Evolutionary conservation across 768 basidiomycete species (phyloP).

Genomic region (Suillus clintonianus): DNA sequence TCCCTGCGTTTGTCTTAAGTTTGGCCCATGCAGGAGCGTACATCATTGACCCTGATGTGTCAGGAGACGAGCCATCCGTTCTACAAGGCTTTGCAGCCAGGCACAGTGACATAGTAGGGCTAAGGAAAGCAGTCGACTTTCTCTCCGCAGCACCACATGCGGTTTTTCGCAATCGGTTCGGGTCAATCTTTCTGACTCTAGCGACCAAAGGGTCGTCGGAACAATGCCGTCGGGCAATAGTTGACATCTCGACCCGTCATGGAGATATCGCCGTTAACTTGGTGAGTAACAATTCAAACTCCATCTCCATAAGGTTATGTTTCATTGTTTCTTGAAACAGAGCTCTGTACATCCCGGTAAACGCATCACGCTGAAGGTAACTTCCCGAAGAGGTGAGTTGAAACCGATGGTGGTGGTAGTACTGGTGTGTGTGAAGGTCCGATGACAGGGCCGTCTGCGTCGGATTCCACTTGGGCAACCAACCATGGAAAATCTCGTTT

Average conservation of each 20-base stretch:
- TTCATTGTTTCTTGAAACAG: conserved; percentile 9
- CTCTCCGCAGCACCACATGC: conserved; percentile 20
- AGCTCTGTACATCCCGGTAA: conserved; percentile 1
- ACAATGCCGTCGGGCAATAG: conserved; percentile 33
- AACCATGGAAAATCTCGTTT: background rate
- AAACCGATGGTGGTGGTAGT: background rate
- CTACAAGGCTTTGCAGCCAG: conserved; percentile 2
- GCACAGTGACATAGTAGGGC: conserved; percentile 22
- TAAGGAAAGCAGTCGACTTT: conserved; percentile 20
- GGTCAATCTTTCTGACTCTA: conserved; percentile 38
- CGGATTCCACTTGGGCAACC: background rate
- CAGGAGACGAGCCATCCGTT: conserved; percentile 23
- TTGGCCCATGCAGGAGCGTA: conserved; percentile 36
- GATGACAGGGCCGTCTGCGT: background rate
- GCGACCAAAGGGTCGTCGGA: conserved; percentile 39
- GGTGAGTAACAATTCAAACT: conserved; percentile 5
- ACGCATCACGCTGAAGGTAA: conserved; percentile 6
- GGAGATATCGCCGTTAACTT: conserved; percentile 34
- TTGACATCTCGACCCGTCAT: conserved; percentile 37
- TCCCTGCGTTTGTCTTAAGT: background rate
- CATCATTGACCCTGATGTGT: conserved; percentile 40
- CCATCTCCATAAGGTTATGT: conserved; percentile 3
- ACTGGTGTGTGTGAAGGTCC: background rate
- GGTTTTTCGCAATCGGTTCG: conserved; percentile 45
- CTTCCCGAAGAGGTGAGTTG: conserved; percentile 5